Evolutionary conservation across 768 basidiomycete species (phyloP), one percentile per base, ranked within the genome.

Genomic region (Daedaleopsis nitida): DNA sequence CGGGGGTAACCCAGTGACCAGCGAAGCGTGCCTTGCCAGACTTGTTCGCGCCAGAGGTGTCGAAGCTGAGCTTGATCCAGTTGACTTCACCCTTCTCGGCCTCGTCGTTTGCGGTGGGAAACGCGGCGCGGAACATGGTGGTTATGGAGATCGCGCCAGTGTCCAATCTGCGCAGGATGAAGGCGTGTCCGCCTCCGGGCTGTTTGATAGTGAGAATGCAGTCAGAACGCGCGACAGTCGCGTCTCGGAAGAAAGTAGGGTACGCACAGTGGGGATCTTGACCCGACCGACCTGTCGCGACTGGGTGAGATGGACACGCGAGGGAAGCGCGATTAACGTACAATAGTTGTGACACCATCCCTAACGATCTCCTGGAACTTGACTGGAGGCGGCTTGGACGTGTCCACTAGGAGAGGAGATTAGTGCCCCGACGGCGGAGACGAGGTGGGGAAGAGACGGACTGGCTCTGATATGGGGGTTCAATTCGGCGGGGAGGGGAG

Each of bases 41-140:
- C 58, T 69, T 72, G 72, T 96, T 96, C 69, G 91, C 89, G 21
- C 89, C 88, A 3, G 81, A 63, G 58, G 88, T 82, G 71, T 96
- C 92, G 75, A 83, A 91, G 67, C 77, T 83, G 19, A 87, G 85
- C 70, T 89, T 91, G 60, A 95, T 88, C 92, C 92, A 96, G 44
- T 84, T 81, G 44, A 90, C 80, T 73, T 97, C 95, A 13, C 75
- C 76, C 72, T 84, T 88, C 74, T 98, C 95, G 17, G 89, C 86
- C 51, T 81, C 77, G 1, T 94, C 92, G 45, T 79, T 77, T 4
- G 94, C 91, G 42, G 81, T 84, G 11, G 95, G 95, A 74, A 94
- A 98, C 0, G 94, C 94, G 9, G 94, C 94, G 60, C 94, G 91
- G 78, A 92, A 96, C 94, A 98, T 96, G 58, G 95, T 96, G 11